Conservation (phyloP, 2,329 filamentous ascomycete genomes). For the Epichloe amarillans region DNA sequence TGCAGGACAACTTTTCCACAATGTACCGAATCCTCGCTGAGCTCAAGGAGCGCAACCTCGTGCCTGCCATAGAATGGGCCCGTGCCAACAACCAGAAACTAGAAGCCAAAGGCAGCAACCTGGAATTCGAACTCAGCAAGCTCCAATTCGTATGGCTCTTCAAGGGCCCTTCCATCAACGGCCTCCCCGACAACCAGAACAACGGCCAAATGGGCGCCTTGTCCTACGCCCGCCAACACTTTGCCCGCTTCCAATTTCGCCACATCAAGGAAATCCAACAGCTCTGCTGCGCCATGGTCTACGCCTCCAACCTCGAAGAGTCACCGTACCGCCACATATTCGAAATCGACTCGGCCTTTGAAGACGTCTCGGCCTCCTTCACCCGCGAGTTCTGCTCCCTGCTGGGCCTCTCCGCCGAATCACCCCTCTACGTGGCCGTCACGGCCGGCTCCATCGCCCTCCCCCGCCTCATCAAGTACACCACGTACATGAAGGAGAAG, state of each 20-base stretch:
- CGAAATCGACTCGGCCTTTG: constrained; percentile 61
- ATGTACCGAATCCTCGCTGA: constrained; percentile 87
- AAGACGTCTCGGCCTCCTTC: constrained; percentile 75
- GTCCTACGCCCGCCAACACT: constrained; percentile 61
- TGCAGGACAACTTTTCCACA: constrained; percentile 70
- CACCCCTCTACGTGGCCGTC: constrained; percentile 81
- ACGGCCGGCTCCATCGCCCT: constrained; percentile 88
- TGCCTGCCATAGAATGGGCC: constrained; percentile 82
- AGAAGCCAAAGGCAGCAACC: constrained; percentile 73
- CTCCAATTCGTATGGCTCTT: constrained; percentile 87
- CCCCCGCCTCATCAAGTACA: constrained; percentile 78
- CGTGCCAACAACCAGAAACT: constrained; percentile 54
- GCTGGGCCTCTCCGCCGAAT: constrained; percentile 78
- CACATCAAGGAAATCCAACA: constrained; percentile 71
- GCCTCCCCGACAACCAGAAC: constrained; percentile 36
- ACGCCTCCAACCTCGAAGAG: constrained; percentile 54
- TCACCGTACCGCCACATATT: constrained; percentile 77
- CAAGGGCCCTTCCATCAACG: constrained; percentile 43
- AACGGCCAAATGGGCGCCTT: constrained; percentile 54
- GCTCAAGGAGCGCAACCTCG: constrained; percentile 59
- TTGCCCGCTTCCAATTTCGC: constrained; percentile 58
- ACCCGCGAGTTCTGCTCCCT: constrained; percentile 90
- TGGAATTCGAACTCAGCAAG: constrained; percentile 88
- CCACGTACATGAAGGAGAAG: constrained; percentile 74
- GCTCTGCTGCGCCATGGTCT: constrained; percentile 71